Conservation (phyloP, 139 green algal species). For the Chara braunii region DNA sequence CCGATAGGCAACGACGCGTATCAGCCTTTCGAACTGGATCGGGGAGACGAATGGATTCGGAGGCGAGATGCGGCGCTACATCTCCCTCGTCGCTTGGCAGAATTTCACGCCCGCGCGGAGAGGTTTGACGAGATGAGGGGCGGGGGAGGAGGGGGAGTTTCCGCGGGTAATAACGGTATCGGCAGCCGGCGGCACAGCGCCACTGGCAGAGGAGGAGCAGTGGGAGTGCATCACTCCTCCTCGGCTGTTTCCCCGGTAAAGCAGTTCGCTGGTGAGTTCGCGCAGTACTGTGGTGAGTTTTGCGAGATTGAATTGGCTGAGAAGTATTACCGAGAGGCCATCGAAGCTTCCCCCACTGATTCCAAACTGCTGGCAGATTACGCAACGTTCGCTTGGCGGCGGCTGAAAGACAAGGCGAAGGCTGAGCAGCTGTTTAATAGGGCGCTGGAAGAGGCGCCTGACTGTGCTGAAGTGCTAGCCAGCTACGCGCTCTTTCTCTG, state of each 20-base stretch:
- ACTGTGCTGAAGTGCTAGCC: conserved; percentile 8
- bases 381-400: conserved; percentile 10
- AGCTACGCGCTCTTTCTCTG: conserved; percentile 20
- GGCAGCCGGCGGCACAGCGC: no score
- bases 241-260: background rate
- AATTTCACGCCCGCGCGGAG: no score
- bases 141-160: no score
- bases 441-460: conserved; percentile 7
- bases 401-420: conserved; percentile 7
- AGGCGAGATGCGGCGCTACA: no score
- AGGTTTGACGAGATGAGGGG: no score
- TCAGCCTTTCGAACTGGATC: background rate
- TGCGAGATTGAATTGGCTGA: conserved; percentile 4
- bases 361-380: background rate
- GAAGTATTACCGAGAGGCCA: conserved; percentile 2
- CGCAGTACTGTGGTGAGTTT: background rate
- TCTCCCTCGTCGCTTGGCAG: background rate
- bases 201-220: no score
- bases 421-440: conserved; percentile 10
- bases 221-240: background rate
- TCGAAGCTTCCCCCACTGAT: background rate
- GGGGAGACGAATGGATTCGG: no score
- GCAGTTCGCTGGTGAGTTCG: background rate
- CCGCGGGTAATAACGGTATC: no score
- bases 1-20: conserved; percentile 1